Base-by-base conservation (phyloP, 352 stramenopile genomes). In the Lagenidium sp. region DNA sequence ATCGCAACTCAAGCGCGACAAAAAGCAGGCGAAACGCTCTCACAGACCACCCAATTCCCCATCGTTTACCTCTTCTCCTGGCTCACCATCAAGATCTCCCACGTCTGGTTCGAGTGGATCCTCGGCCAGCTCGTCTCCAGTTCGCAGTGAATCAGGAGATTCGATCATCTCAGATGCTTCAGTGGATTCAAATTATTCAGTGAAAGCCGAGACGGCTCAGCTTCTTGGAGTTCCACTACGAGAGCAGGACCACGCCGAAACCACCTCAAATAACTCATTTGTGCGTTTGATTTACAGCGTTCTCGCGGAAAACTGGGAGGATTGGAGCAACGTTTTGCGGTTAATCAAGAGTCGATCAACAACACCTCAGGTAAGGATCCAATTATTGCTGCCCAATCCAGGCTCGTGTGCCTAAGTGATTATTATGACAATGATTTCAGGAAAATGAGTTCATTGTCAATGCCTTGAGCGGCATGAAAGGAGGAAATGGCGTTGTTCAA, bases 261-360 rank as follows among this genome's bases (percentile, higher is more conserved):
- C 78, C 32, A 55, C 60, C 7, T 54, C 69, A 12, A 65, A 63
- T 16, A 65, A 65, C 40, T 82, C 65, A 43, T 91, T 91, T 39
- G 66, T 80, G 12, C 61, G 65, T 1, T 61, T 72, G 3, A 62
- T 92, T 11, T 94, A 92, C 28, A 66, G 74, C 4, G 64, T 89
- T 3, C 57, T 94, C n/a, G 74, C 74, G 5, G 77, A 90, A 38
- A 91, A 94, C 38, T 90, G 76, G 77, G 73, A 87, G 37, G 57
- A 73, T 0, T 94, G 82, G 82, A 86, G 73, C 40, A 84, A 75
- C n/a, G 79, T 94, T 30, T 57, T 89, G 25, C 73, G 65, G 8
- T 47, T 90, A n/a, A 82, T 91, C 46, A 88, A 85, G 44, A 63
- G 72, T 3, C 65, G 79, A 4, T 63, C 65, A 25, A 85, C 65